Evolutionary conservation across 352 stramenopile species (phyloP).

Genomic region (Globisporangium abappressorium): DNA sequence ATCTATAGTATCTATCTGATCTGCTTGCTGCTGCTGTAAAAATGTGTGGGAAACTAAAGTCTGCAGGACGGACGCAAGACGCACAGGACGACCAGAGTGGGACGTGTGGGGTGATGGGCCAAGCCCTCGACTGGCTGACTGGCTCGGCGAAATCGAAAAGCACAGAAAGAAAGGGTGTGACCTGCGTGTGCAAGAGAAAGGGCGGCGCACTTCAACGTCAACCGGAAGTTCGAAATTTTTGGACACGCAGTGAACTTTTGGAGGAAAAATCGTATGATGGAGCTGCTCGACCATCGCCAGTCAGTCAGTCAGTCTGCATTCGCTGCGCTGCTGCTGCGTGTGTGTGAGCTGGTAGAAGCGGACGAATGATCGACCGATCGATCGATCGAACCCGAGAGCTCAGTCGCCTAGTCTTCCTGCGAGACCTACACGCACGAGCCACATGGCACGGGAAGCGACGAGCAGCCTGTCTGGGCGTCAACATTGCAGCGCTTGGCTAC

Average conservation of each 20-base stretch:
- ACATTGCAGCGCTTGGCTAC: not conserved
- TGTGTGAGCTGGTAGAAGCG: not conserved
- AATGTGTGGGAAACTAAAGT: too few relatives aligned
- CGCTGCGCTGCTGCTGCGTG: too few relatives aligned
- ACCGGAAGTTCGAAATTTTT: slow-evolving; percentile 7
- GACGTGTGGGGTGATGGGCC: not conserved
- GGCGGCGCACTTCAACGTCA: slow-evolving; percentile 9
- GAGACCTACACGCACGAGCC: not conserved
- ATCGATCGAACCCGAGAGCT: not conserved
- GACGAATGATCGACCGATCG: not conserved
- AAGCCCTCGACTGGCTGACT: slow-evolving; percentile 1
- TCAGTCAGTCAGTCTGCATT: not conserved
- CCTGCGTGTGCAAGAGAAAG: not conserved
- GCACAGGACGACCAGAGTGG: not conserved
- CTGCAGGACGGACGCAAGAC: not conserved
- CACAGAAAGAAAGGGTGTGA: not conserved
- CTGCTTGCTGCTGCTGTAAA: too few relatives aligned
- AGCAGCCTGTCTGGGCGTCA: not conserved
- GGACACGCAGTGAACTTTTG: not conserved
- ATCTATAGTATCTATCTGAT: not conserved
- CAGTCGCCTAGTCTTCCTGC: not conserved
- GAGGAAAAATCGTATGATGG: too few relatives aligned
- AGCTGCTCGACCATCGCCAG: not conserved
- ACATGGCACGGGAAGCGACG: not conserved
- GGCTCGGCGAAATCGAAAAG: slow-evolving; percentile 4